Base-by-base conservation (phyloP, 495 filamentous ascomycete genomes). In the Daldinia childiae region DNA sequence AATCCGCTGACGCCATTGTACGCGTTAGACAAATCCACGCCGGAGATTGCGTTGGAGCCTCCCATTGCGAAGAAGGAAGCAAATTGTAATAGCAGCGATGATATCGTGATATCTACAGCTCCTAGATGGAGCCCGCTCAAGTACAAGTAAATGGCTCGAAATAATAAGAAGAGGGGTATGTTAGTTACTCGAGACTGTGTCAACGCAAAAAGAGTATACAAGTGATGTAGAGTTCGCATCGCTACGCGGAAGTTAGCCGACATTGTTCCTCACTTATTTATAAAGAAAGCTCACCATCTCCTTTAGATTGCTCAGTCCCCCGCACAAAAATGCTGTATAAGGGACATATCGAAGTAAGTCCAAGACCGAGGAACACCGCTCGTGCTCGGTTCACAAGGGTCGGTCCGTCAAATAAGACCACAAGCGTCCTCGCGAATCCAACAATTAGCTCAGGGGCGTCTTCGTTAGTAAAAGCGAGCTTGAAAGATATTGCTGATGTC, bases 11-110 rank as follows among this genome's bases (percentile, higher is more conserved):
- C 82, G 26, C 93, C 93, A 71, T 97, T 97, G 74, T 96, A 96
- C 14, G 91, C 92, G 74, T 86, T 92, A 0, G 90, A 92, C 11
- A 97, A 83, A 69, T 96, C 93, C 57, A 97, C 88, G 14, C 90
- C 93, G 21, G 93, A 95, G 56, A 99, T 95, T 21, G 94, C 90
- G 76, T 99, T 99, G 24, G 92, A 91, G 65, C 93, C 93, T 29
- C 94, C 96, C 72, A 91, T 87, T n/a, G 92, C 90, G 75, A 98
- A 99, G 83, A 97, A 98, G 48, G 90, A 87, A 58, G 87, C 80
- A 80, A 90, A 90, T 73, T 93, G 92, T 66, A 91, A 83, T 15
- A 94, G 84, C 5, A 93, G 74, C 11, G 84, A 87, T 0, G 90
- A 89, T 26, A 88, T 83, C 1, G 86, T 89, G 8, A 90, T 76